phyloP scores from a whole-genome alignment of 371 early-diverging fungal genomes.

The Aphelidium insulamus region DNA sequence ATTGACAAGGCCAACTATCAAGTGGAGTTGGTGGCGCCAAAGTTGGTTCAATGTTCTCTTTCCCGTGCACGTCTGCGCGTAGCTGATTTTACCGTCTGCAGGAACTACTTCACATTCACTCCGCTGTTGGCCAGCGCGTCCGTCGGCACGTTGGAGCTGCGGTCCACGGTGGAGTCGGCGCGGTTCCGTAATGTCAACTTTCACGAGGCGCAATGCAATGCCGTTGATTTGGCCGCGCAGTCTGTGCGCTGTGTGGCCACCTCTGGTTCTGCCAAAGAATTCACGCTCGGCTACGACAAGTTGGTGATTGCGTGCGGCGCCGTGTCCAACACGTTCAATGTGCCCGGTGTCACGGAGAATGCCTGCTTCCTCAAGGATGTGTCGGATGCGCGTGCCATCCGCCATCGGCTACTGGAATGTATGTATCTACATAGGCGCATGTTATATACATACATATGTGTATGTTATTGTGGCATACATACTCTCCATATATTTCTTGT shows the following conservation, averaged over 20 bases:
- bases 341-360: constrained; percentile 50
- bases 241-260: not conserved
- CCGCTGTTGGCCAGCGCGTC: constrained; percentile 68
- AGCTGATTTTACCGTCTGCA: no score
- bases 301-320: constrained; percentile 64
- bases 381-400: constrained; percentile 42
- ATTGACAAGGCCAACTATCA: no score
- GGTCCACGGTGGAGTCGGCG: constrained; percentile 66
- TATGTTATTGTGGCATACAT: no score
- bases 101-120: constrained; percentile 87
- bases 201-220: constrained; percentile 63
- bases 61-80: no score
- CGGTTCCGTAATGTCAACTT: constrained; percentile 61
- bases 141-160: constrained; percentile 61
- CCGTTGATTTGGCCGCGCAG: constrained; percentile 28
- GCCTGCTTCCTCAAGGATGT: constrained; percentile 49
- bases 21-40: no score
- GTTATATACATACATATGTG: no score
- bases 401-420: constrained; percentile 35
- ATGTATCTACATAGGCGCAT: no score
- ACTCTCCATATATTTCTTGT: no score
- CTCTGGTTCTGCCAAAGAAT: constrained; percentile 16
- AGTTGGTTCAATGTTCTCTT: no score
- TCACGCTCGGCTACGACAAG: constrained; percentile 40
- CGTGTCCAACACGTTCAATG: constrained; percentile 52